Base-by-base conservation (phyloP, 2,329 filamentous ascomycete species). In the Colletotrichum cereale region DNA sequence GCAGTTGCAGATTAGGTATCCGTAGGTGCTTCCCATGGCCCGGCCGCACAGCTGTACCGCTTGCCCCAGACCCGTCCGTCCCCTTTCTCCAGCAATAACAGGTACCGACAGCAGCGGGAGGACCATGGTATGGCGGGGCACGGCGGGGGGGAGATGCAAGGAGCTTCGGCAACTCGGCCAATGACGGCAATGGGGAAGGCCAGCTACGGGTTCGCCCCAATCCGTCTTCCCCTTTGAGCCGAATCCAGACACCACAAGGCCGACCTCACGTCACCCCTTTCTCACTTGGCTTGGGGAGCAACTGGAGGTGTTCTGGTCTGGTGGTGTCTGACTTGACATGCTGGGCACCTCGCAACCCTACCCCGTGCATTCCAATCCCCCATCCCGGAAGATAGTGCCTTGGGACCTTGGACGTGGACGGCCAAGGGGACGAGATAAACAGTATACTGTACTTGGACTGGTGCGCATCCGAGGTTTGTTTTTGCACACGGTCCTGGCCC, bases 131-230 rank as follows among this genome's bases (percentile, higher is more conserved):
- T 66, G 66, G 70, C 66, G 70, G 70, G 70, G 70, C 70, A 72
- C 38, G 58, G 69, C 65, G 69, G 69, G 65, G 65, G 58, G 44
- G 65, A 72, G 65, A 72, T 64, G 61, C 70, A 72, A 72, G 70
- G 71, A 71, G 71, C 64, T 78, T 81, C 84, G 84, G 84, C 78
- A 84, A 81, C 80, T 84, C 81, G 84, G 81, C 82, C 84, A 84
- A 84, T 84, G 79, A 80, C 79, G 80, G 81, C 78, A 79, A 78
- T 75, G 68, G 62, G 65, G 68, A 63, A 71, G 52, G 24, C 58
- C 56, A 53, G 68, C 65, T 62, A 47, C 38, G 68, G 68, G 67
- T 73, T 68, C 71, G 66, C 53, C 52, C 31, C 31, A 68, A 58
- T 73, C 63, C 55, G 68, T 75, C 75, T 70, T 68, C 76, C 78